Base-by-base conservation (phyloP, 768 basidiomycete genomes). In the Pleurotus sapidus region DNA sequence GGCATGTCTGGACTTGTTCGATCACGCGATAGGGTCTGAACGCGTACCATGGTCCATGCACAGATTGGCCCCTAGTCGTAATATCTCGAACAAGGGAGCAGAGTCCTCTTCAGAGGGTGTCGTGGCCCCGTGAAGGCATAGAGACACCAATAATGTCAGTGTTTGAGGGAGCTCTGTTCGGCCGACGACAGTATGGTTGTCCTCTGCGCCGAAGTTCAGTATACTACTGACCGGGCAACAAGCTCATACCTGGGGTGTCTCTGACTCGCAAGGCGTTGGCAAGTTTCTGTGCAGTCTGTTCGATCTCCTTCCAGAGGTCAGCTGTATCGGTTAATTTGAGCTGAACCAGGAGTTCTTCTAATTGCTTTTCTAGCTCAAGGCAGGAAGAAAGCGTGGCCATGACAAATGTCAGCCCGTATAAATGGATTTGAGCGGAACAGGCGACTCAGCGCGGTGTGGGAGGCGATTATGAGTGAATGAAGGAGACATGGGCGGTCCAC, bases 51-150 rank as follows among this genome's bases (percentile, higher is more conserved):
- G 90, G 67, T 94, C 90, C 72, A 91, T 86, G 69, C 89, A 92
- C 15, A 94, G 71, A 70, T 94, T 94, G 11, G 92, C 92, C 23
- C 84, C 84, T 12, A 92, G 84, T 57, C 92, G 81, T 55, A 94
- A 79, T 27, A 92, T 71, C 67, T 93, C 89, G 58, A 81, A 82
- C 20, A 86, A 74, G 8, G 81, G 79, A 7, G 79, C 65, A 49
- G 82, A 75, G 57, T 77, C 79, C n/a, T 70, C 59, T 25, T 76
- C 70, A 55, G 67, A 70, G 4, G 84, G 82, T 46, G 77, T 73
- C 17, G 77, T 60, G 4, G 78, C 66, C 43, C 78, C 82, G 56
- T 78, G 73, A 18, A 88, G 72, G 5, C 86, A 83, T 42, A 77
- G 71, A 37, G 77, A 76, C 24, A 92, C 70, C 17, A 93, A 76